phyloP scores from a whole-genome alignment of 257 asterid genomes.

The Solanum acaule region DNA sequence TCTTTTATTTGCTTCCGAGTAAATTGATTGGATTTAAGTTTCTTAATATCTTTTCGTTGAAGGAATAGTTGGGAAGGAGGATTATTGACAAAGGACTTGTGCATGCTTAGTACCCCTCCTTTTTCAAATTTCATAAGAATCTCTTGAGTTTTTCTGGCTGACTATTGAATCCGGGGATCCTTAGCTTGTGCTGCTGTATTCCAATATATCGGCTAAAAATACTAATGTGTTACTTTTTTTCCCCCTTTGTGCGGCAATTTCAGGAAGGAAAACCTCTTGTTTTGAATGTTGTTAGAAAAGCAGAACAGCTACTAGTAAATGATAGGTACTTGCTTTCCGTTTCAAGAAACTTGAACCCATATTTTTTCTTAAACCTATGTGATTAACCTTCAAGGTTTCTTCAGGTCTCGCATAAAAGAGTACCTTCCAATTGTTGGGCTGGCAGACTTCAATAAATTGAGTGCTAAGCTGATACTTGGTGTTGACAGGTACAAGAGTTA shows the following conservation, averaged over 20 bases:
- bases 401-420: constrained; percentile 87
- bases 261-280: constrained; percentile 99
- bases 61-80: not conserved
- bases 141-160: not conserved
- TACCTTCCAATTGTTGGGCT: constrained; percentile 86
- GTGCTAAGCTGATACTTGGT: constrained; percentile 94
- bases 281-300: constrained; percentile 80
- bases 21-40: not conserved
- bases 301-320: constrained; percentile 70
- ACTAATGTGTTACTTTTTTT: not conserved
- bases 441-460: constrained; percentile 79
- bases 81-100: not conserved
- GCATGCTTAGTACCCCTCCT: not conserved
- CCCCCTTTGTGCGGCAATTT: not conserved
- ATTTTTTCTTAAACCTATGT: constrained; percentile 1
- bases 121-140: not conserved
- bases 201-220: not conserved
- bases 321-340: constrained; percentile 40
- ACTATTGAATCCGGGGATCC: not conserved
- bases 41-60: not conserved
- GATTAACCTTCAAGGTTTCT: constrained; percentile 3
- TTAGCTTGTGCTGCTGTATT: not conserved
- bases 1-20: not conserved
- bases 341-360: not conserved
- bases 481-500: constrained; percentile 54